A percentile compares a stretch with the other conserved stretches of the same genome.
Evolutionary conservation across 305 asterid species (phyloP).

Genomic region (Fraxinus paxiana): DNA sequence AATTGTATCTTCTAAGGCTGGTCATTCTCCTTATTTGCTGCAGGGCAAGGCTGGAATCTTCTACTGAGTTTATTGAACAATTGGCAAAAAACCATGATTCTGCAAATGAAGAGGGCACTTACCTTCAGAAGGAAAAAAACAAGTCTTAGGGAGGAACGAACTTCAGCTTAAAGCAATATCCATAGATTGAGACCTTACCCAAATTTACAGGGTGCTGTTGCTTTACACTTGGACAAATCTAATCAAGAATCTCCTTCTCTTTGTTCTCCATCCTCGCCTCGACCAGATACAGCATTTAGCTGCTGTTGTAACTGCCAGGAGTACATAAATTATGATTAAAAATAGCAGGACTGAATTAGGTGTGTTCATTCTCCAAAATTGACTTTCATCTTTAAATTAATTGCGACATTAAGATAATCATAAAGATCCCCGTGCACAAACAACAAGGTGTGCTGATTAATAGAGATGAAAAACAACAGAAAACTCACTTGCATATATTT

Average conservation of each 20-base stretch:
- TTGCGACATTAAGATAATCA: background rate
- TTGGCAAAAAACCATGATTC: conserved; percentile 4
- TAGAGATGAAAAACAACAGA: conserved; percentile 3
- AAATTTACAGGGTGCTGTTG: conserved; percentile 44
- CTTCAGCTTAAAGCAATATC: background rate
- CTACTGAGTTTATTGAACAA: background rate
- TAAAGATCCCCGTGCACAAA: background rate
- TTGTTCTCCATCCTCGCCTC: conserved; percentile 60
- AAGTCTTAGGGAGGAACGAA: background rate
- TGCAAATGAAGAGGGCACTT: conserved; percentile 6
- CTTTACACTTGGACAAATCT: conserved; percentile 27
- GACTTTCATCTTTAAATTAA: background rate
- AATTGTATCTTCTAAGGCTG: conserved; percentile 8
- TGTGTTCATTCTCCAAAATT: background rate
- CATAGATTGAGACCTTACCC: conserved; percentile 30
- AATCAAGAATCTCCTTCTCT: conserved; percentile 63
- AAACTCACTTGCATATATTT: conserved; percentile 78
- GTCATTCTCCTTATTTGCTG: background rate
- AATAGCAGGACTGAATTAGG: background rate
- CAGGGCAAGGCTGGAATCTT: conserved; percentile 3
- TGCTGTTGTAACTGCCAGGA: conserved; percentile 77
- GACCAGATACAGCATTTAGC: conserved; percentile 45
- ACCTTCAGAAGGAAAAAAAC: background rate
- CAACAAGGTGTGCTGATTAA: background rate
- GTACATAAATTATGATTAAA: conserved; percentile 18